Base-by-base conservation (phyloP, 139 green algal genomes). In the Coccomyxa sp. region DNA sequence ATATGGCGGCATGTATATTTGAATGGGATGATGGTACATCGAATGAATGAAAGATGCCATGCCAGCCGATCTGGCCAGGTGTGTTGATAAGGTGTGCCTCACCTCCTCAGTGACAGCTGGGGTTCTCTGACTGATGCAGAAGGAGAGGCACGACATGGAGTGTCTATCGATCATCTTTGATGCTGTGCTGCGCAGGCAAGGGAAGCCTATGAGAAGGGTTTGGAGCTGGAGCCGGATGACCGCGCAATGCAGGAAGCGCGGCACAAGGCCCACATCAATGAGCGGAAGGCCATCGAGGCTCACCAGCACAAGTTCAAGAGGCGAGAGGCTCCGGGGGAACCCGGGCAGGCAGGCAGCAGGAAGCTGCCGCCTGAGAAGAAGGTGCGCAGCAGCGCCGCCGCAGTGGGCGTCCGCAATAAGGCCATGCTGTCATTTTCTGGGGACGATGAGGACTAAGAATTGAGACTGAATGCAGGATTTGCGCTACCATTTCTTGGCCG, bases 161-260 rank as follows among this genome's bases (percentile, higher is more conserved):
- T 71, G 21, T 71, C 63, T 28, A 11, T 28, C 18, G 18, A 71
- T 21, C 63, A 71, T 28, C 63, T 30, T 15, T 76, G 12, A 76
- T 75, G 81, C 51, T 58, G 57, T 71, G 30, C 30, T 21, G 1
- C 83, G 79, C 81, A 91, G 84, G 92, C 92, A 0, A 82, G 80
- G 68, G 89, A 94, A 71, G 86, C 90, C 12, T 97, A 95, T 59
- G 81, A 94, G 81, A 81, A 82, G 58, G 94, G 90, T 0, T 79
- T 92, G 23, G 80, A 89, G 67, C 77, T 96, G 23, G 94, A 97
- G 83, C 93, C 94, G 16, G 87, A 94, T 58, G 88, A 97, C 79
- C 17, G 86, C 58, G 80, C 82, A 23, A 66, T 94, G 79, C 83
- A 87, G 57, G 84, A 88, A 27, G 88, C 81, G 16, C 76, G 86